A percentile compares a stretch with the other conserved stretches of the same genome.
These are phyloP conservation scores for Neurospora tetrasperma DNA, from an alignment of 495 filamentous ascomycete genomes.

Conservation along the genomic window DNA sequence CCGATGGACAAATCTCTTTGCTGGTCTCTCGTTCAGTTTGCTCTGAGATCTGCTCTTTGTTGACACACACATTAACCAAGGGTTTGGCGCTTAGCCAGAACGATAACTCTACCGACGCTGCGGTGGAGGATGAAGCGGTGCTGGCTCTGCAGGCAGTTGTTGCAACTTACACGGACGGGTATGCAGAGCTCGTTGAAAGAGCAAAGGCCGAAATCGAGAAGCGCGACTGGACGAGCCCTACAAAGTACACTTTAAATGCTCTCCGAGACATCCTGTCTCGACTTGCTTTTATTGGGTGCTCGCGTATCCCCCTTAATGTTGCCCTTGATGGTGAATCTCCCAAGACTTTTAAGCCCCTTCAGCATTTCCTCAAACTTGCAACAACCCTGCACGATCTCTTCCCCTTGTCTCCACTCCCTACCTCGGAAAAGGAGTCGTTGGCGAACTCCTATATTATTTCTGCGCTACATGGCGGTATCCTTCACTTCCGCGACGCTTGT, in stretches of 20 bases:
- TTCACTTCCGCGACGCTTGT: conserved; percentile 24
- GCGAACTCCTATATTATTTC: conserved; percentile 18
- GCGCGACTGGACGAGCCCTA: conserved; percentile 20
- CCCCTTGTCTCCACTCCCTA: conserved; percentile 9
- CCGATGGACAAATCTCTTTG: conserved; percentile 10
- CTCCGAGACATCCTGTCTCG: conserved; percentile 20
- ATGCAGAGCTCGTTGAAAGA: conserved; percentile 11
- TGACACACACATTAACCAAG: conserved; percentile 13
- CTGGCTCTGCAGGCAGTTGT: conserved; percentile 29
- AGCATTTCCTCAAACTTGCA: conserved; percentile 16
- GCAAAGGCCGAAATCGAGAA: conserved; percentile 19
- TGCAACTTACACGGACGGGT: conserved; percentile 26
- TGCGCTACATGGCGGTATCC: conserved; percentile 17
- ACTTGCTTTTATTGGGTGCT: conserved; percentile 26
- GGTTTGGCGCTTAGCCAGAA: conserved; percentile 18
- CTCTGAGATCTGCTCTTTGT: conserved; percentile 24
- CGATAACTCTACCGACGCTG: conserved; percentile 19
- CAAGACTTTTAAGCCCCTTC: conserved; percentile 13
- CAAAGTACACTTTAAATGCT: conserved; percentile 15
- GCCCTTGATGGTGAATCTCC: neutral
- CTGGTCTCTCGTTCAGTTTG: conserved; percentile 25
- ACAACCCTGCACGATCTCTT: conserved; percentile 18
- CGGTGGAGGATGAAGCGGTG: conserved; percentile 30
- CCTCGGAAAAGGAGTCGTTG: neutral
- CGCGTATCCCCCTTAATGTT: conserved; percentile 15